phyloP scores from a whole-genome alignment of 441 rosid genomes.

The Erodium texanum region DNA sequence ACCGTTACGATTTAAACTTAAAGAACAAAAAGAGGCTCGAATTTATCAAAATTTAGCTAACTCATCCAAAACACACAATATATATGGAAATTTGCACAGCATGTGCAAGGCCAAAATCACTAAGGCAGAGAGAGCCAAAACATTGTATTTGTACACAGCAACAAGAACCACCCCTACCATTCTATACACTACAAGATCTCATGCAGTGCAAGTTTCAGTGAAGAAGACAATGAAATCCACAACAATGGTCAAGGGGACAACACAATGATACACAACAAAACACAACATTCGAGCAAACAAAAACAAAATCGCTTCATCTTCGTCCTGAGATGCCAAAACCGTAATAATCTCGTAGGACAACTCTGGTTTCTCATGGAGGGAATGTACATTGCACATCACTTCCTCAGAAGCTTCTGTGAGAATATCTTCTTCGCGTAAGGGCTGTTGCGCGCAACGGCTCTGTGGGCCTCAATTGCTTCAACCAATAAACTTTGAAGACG shows the following conservation, averaged over 20 bases:
- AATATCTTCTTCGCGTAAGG: slow-evolving; percentile 30
- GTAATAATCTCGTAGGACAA: not conserved
- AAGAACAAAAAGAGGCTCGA: not conserved
- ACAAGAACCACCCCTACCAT: slow-evolving; percentile 1
- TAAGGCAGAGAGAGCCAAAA: not conserved
- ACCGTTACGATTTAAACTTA: too few species aligned
- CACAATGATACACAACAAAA: not conserved
- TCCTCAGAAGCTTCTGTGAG: slow-evolving; percentile 27
- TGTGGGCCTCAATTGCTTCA: slow-evolving; percentile 25
- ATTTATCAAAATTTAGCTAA: too few species aligned
- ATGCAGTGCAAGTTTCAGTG: not conserved
- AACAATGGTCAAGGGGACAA: not conserved
- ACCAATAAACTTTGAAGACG: slow-evolving; percentile 19
- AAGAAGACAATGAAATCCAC: not conserved
- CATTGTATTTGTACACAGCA: slow-evolving; percentile 1
- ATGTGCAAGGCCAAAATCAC: not conserved
- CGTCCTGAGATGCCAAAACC: too few species aligned
- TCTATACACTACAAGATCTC: not conserved
- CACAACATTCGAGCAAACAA: not conserved
- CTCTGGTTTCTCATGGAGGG: slow-evolving; percentile 14
- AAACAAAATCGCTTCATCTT: not conserved
- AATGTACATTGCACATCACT: slow-evolving; percentile 22
- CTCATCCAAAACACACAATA: not conserved
- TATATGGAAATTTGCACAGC: not conserved
- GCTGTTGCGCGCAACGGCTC: slow-evolving; percentile 23